phyloP scores from a whole-genome alignment of 108 stramenopile species.

The Nitzschia sp. region DNA sequence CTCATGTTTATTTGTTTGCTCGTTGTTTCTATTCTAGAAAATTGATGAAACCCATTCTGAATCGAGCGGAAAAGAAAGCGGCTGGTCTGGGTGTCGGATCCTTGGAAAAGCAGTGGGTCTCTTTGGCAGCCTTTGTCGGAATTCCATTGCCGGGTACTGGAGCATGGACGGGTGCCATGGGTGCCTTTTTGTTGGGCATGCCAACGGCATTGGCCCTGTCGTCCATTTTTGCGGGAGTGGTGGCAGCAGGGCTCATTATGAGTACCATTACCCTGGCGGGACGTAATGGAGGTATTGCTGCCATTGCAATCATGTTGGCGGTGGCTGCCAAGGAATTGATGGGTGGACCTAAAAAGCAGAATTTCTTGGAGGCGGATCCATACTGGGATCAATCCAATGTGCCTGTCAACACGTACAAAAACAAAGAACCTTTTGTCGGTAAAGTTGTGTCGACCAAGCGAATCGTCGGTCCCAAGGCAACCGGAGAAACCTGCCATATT shows the following conservation, averaged over 20 bases:
- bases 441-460: conserved; percentile 96
- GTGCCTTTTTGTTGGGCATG: conserved; percentile 92
- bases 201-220: conserved; percentile 80
- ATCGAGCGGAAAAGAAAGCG: conserved; percentile 83
- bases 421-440: conserved; percentile 94
- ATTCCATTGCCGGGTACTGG: conserved; percentile 97
- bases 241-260: conserved; percentile 92
- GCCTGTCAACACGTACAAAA: conserved; percentile 94
- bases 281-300: conserved; percentile 75
- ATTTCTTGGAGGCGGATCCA: conserved; percentile 94
- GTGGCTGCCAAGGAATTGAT: conserved; percentile 72
- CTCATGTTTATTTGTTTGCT: background rate
- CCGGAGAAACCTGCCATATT: conserved; percentile 97
- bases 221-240: conserved; percentile 91
- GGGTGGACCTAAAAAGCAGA: conserved; percentile 62
- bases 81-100: conserved; percentile 79
- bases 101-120: conserved; percentile 85
- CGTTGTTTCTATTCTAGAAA: conserved; percentile 36
- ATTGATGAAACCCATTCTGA: conserved; percentile 80
- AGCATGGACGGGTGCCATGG: conserved; percentile 98
- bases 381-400: conserved; percentile 91
- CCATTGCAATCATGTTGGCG: conserved; percentile 62
- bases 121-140: conserved; percentile 93
- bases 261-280: conserved; percentile 83
- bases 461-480: conserved; percentile 96